phyloP scores from a whole-genome alignment of 805 yeast genomes.

The Diddensiella caesifluorescens region DNA sequence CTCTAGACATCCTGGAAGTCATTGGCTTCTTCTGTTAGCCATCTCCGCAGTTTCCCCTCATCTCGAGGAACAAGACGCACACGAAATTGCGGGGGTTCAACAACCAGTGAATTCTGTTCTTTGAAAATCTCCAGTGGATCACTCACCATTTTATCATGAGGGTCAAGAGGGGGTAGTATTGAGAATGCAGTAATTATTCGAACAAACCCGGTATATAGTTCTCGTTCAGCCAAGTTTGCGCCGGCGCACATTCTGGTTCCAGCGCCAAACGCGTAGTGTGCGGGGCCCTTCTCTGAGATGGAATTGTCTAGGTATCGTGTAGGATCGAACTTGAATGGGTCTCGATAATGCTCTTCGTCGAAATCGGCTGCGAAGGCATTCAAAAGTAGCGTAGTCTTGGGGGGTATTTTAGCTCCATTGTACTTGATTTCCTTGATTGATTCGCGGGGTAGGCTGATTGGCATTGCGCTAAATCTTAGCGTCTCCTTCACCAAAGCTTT shows the following conservation, averaged over 20 bases:
- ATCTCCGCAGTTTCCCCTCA: slow-evolving; percentile 6
- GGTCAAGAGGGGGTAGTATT: slow-evolving; percentile 42
- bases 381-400: slow-evolving; percentile 53
- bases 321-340: slow-evolving; percentile 30
- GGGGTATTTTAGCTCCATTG: slow-evolving; percentile 44
- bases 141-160: slow-evolving; percentile 35
- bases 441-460: slow-evolving; percentile 58
- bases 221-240: slow-evolving; percentile 55
- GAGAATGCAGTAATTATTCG: slow-evolving; percentile 49
- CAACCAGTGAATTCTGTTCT: slow-evolving; percentile 54
- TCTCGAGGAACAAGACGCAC: slow-evolving; percentile 35
- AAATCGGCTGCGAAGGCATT: slow-evolving; percentile 70
- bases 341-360: slow-evolving; percentile 36
- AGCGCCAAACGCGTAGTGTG: slow-evolving; percentile 49
- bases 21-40: too few relatives aligned
- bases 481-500: slow-evolving; percentile 60
- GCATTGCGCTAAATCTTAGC: slow-evolving; percentile 59
- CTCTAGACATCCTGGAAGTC: too few relatives aligned
- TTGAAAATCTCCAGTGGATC: slow-evolving; percentile 49
- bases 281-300: slow-evolving; percentile 31
- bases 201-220: slow-evolving; percentile 53
- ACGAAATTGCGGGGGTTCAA: slow-evolving; percentile 49
- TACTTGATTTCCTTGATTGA: slow-evolving; percentile 48
- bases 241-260: slow-evolving; percentile 76
- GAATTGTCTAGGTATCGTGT: slow-evolving; percentile 25